These are phyloP conservation scores for Solanum bukasovii DNA, from an alignment of 257 asterid genomes.

Conservation along the genomic window DNA sequence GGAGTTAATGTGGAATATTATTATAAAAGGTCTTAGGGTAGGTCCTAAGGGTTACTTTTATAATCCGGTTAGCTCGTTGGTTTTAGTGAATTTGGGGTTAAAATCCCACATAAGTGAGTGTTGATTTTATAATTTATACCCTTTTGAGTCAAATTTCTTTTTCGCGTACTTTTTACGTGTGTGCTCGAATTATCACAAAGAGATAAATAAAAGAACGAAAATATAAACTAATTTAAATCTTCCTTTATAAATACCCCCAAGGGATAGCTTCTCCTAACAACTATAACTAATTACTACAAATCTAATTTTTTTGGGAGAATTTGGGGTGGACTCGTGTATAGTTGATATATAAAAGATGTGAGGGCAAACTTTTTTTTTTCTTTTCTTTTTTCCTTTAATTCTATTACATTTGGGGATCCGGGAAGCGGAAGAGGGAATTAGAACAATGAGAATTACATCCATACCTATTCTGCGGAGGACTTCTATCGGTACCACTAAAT, in stretches of 20 bases:
- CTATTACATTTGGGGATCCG: neutral
- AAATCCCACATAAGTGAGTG: neutral
- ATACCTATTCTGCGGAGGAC: neutral
- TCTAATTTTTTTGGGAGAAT: neutral
- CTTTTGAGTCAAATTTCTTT: too few species aligned
- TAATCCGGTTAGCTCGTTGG: neutral
- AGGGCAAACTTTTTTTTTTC: neutral
- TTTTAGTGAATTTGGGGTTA: neutral
- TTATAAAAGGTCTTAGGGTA: neutral
- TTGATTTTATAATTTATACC: too few species aligned
- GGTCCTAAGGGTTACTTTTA: neutral
- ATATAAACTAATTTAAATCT: too few species aligned
- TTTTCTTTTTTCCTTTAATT: neutral
- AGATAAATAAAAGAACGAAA: too few species aligned
- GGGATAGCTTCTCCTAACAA: neutral
- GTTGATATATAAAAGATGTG: neutral
- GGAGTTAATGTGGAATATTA: neutral
- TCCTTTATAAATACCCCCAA: neutral
- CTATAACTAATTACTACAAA: neutral
- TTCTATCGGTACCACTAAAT: neutral
- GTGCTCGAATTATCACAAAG: neutral
- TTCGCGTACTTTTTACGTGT: too few species aligned
- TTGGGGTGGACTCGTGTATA: neutral
- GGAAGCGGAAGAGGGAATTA: neutral
- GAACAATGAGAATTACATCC: neutral